A percentile compares a stretch with the other conserved stretches of the same genome.
Evolutionary conservation across 2,329 filamentous ascomycete species (phyloP).

Genomic region (Trichophyton benhamiae): DNA sequence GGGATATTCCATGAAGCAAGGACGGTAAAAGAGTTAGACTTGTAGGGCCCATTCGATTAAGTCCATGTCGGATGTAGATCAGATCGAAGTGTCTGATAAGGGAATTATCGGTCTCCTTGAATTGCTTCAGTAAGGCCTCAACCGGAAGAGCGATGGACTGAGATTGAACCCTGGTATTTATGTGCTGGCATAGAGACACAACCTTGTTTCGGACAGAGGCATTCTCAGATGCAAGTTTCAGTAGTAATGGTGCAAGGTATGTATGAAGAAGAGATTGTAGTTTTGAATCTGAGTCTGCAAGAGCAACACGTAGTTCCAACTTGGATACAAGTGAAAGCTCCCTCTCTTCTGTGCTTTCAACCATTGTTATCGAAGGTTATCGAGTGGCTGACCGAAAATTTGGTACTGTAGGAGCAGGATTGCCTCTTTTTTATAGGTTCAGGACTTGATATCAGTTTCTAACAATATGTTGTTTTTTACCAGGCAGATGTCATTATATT

Average conservation of each 20-base stretch:
- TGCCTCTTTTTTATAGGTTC: background rate
- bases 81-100: constrained; percentile 82
- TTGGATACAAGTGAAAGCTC: constrained; percentile 75
- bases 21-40: constrained; percentile 62
- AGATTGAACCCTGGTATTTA: constrained; percentile 53
- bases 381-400: background rate
- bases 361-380: constrained; percentile 8
- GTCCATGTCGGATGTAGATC: constrained; percentile 76
- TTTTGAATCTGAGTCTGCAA: constrained; percentile 73
- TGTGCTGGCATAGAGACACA: constrained; percentile 57
- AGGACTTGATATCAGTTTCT: background rate
- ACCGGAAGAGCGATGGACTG: constrained; percentile 67
- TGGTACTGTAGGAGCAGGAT: background rate
- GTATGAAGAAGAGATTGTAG: constrained; percentile 64
- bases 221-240: constrained; percentile 76
- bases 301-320: constrained; percentile 70
- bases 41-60: constrained; percentile 45
- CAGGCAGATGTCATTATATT: background rate
- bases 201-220: constrained; percentile 69
- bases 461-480: background rate
- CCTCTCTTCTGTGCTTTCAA: constrained; percentile 34
- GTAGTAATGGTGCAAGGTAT: constrained; percentile 67
- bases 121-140: constrained; percentile 71
- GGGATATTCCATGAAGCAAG: constrained; percentile 51
- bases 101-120: constrained; percentile 62